phyloP scores from a whole-genome alignment of 441 rosid genomes.

The Adansonia madagascariensis region DNA sequence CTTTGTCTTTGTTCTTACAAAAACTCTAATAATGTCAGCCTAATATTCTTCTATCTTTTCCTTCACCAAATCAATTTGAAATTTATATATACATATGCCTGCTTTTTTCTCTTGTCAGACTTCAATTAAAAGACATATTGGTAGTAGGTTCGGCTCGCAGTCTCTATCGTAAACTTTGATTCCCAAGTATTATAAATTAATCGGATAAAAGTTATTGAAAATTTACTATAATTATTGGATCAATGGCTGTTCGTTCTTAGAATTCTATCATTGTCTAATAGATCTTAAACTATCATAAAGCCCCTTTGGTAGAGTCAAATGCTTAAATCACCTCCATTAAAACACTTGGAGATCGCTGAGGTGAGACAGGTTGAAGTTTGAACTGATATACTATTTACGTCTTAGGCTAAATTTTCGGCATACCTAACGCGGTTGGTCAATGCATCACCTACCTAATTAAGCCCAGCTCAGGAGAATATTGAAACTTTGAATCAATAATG shows the following conservation, averaged over 20 bases:
- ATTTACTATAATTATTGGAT: not conserved
- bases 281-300: not conserved
- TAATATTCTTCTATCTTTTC: not conserved
- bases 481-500: not conserved
- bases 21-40: not conserved
- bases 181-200: not conserved
- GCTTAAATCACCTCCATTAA: not conserved
- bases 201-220: not conserved
- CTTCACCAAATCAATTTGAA: constrained; percentile 21
- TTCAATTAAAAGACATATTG: not conserved
- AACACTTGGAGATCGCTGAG: not conserved
- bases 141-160: not conserved
- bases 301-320: too few relatives aligned
- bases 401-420: not conserved
- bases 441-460: constrained; percentile 5
- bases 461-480: not conserved
- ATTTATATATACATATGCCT: not conserved
- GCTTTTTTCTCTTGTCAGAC: not conserved
- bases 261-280: too few relatives aligned
- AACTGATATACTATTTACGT: not conserved
- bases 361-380: not conserved
- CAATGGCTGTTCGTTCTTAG: not conserved
- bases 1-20: not conserved
- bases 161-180: not conserved
- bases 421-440: not conserved